phyloP scores from a whole-genome alignment of 805 yeast genomes.

The Torulaspora delbrueckii region DNA sequence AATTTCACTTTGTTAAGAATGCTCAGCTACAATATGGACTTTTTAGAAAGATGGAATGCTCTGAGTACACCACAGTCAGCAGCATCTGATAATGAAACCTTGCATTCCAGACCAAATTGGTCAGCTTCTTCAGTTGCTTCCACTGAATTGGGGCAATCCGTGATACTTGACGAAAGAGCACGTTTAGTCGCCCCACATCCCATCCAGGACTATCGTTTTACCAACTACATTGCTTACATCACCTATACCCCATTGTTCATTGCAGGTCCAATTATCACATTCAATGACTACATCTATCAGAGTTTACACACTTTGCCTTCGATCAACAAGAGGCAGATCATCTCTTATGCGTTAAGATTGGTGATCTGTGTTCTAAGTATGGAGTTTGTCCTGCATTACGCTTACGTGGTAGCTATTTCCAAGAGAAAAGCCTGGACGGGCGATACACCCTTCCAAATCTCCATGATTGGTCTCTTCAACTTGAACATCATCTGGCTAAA shows the following conservation, averaged over 20 bases:
- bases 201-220: constrained; percentile 52
- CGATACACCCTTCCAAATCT: constrained; percentile 84
- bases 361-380: constrained; percentile 70
- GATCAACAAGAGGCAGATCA: constrained; percentile 48
- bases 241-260: constrained; percentile 84
- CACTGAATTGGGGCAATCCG: constrained; percentile 9
- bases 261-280: constrained; percentile 93
- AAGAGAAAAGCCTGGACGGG: constrained; percentile 86
- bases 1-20: constrained; percentile 83
- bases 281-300: constrained; percentile 85
- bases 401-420: constrained; percentile 91
- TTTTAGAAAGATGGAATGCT: constrained; percentile 40
- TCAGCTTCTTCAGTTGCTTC: constrained; percentile 15
- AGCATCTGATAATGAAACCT: background rate
- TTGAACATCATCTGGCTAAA: constrained; percentile 91
- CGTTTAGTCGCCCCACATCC: constrained; percentile 63
- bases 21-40: constrained; percentile 80
- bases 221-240: constrained; percentile 69
- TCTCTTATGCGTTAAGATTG: constrained; percentile 63
- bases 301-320: constrained; percentile 54
- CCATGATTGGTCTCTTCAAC: constrained; percentile 91
- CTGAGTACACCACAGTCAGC: background rate
- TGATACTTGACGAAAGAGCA: constrained; percentile 50
- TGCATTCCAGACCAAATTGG: background rate
- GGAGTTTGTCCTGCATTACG: constrained; percentile 84